Evolutionary conservation across 371 early-diverging fungal species (phyloP), one percentile per base, ranked within the genome.

Genomic region (Phascolomyces articulosus): DNA sequence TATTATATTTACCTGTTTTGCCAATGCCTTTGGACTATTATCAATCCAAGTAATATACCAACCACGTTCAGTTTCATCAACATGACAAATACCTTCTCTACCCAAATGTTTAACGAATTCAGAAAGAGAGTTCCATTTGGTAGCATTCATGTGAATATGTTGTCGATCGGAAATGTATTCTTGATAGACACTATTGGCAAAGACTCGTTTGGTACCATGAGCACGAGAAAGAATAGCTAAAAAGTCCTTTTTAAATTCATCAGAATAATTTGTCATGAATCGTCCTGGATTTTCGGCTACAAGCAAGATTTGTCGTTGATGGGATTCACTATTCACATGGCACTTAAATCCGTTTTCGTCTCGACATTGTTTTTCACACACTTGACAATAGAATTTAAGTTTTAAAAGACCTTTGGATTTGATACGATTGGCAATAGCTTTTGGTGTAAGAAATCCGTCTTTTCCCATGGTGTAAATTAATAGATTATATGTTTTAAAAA

Each of bases 261-360:
- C 74, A n/a, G 93, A 90, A 65, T 87, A 93, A 62, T 73, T 84
- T 61, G 87, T 81, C 34, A 94, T 66, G 64, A 82, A 91, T 67
- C 83, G 84, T 27, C 85, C 86, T 7, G 91, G 90, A 57, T 87
- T 90, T n/a, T 94, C 92, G 10, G 93, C 92, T 53, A 97, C 94
- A 7, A 97, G 80, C 20, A 87, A 65, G 95, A 97, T 96, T 75
- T 96, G 95, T 20, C 96, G 89, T 72, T 94, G 93, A 81, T 98
- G 98, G 4, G 92, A 87, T 78, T 97, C 97, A 21, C 95, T 93
- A 49, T 87, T 85, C 48, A 88, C 89, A 77, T 98, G 98, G 63
- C 95, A 94, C 79, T 96, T 95, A 85, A 96, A 98, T 10, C 98
- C 98, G 77, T 97, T 97, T 71, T 95, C 97, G 77, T 98, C 98